A percentile compares a stretch with the other conserved stretches of the same genome.
phyloP scores from a whole-genome alignment of 768 basidiomycete genomes.

The Flagelloscypha sp. region DNA sequence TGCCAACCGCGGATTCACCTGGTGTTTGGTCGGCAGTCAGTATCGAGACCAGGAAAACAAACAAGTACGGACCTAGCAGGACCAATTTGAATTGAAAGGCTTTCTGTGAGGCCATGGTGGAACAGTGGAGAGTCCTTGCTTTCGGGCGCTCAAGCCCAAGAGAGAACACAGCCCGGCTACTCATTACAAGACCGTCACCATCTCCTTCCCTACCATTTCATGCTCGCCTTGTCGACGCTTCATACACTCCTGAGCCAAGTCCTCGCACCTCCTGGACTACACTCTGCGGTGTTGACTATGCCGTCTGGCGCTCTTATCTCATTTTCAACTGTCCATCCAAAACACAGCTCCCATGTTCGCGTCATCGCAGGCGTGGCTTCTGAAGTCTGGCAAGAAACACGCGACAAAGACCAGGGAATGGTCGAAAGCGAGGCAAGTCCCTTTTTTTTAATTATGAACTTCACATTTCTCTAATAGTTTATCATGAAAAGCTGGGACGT shows the following conservation, averaged over 20 bases:
- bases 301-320: conserved; percentile 70
- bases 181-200: not conserved
- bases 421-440: conserved; percentile 66
- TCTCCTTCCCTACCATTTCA: conserved; percentile 16
- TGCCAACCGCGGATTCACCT: conserved; percentile 98
- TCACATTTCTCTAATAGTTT: conserved; percentile 2
- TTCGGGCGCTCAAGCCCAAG: too few species aligned
- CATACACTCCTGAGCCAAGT: conserved; percentile 59
- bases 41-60: not conserved
- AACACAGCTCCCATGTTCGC: conserved; percentile 66
- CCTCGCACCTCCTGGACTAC: conserved; percentile 50
- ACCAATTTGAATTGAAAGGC: conserved; percentile 97
- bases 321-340: conserved; percentile 44
- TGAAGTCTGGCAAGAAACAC: conserved; percentile 74
- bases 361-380: conserved; percentile 64
- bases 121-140: too few species aligned
- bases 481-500: conserved; percentile 48
- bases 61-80: conserved; percentile 64
- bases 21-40: conserved; percentile 11
- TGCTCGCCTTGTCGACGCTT: conserved; percentile 65
- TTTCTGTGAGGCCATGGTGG: too few species aligned
- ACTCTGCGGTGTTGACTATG: conserved; percentile 65
- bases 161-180: too few species aligned
- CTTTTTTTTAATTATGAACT: not conserved
- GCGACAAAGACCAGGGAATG: conserved; percentile 57